phyloP scores from a whole-genome alignment of 345 rosid genomes.

The Odontarrhena argentea region DNA sequence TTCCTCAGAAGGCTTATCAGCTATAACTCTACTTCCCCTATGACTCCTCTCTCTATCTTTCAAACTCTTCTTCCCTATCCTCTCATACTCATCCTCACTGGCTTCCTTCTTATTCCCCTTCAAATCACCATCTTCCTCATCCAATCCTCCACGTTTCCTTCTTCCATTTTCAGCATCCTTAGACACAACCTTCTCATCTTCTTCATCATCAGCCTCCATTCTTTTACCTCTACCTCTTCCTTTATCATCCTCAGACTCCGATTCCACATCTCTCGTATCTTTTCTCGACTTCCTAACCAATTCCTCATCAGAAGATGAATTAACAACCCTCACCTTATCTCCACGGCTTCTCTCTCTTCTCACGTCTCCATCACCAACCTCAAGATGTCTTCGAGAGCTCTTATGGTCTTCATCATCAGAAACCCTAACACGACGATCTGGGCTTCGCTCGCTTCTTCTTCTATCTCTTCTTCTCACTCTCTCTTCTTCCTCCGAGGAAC shows the following conservation, averaged over 20 bases:
- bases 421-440: conserved; percentile 36
- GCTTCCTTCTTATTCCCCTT: conserved; percentile 17
- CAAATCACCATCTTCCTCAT: conserved; percentile 15
- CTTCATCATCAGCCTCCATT: conserved; percentile 5
- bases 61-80: conserved; percentile 21
- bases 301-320: conserved; percentile 36
- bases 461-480: conserved; percentile 33
- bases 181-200: conserved; percentile 4
- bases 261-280: conserved; percentile 14
- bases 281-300: conserved; percentile 14
- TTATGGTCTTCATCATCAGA: conserved; percentile 32
- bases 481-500: conserved; percentile 41
- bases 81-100: not conserved
- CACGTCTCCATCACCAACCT: conserved; percentile 19
- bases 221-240: conserved; percentile 14
- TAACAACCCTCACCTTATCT: conserved; percentile 20
- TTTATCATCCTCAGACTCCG: conserved; percentile 32
- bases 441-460: conserved; percentile 34
- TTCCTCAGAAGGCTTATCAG: conserved; percentile 40
- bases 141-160: conserved; percentile 13
- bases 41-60: conserved; percentile 35
- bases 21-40: conserved; percentile 34
- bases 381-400: conserved; percentile 30
- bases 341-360: conserved; percentile 22
- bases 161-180: conserved; percentile 17